Evolutionary conservation across 306 rosid species (phyloP).

Genomic region (Canavalia ensiformis): DNA sequence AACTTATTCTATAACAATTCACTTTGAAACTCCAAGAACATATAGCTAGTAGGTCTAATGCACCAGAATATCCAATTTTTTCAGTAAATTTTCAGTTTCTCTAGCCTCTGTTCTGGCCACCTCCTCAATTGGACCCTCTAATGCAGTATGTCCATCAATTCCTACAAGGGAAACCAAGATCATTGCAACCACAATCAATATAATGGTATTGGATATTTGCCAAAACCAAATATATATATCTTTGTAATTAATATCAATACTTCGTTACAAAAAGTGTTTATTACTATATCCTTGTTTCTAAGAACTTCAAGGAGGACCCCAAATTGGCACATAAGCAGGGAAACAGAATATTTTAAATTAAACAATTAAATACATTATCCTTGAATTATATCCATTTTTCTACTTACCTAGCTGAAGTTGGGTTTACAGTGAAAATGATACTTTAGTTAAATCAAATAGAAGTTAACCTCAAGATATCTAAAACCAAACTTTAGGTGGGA

Average conservation of each 20-base stretch:
- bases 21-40: constrained; percentile 2
- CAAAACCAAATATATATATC: background rate
- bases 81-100: constrained; percentile 75
- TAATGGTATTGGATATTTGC: background rate
- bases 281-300: background rate
- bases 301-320: background rate
- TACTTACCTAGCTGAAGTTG: background rate
- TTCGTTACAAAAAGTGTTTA: background rate
- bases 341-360: background rate
- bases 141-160: constrained; percentile 59
- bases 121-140: constrained; percentile 82
- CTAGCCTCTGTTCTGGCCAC: constrained; percentile 75
- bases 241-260: background rate
- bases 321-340: too few relatives aligned
- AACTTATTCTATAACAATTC: background rate
- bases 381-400: background rate
- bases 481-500: background rate
- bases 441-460: background rate
- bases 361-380: background rate
- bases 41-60: background rate
- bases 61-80: constrained; percentile 79
- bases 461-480: background rate
- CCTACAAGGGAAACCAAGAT: constrained; percentile 55
- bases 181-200: background rate
- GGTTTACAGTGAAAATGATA: background rate